A percentile compares a stretch with the other conserved stretches of the same genome.
These are phyloP conservation scores for Sechiopsis laciniata DNA, from an alignment of 306 rosid species.

Conservation along the genomic window DNA sequence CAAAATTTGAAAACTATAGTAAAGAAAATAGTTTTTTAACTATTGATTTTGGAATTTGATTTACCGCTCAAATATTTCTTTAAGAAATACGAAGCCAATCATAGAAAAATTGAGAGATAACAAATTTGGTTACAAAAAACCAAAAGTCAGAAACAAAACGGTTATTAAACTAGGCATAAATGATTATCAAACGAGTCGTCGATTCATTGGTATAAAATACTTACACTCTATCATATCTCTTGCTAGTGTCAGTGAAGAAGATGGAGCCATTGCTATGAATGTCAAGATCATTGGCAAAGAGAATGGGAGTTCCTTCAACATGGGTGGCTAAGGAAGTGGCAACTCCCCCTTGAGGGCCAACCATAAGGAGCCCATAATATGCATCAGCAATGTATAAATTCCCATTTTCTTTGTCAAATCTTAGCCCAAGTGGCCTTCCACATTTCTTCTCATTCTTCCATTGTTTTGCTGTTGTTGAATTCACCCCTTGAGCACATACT, in stretches of 20 bases:
- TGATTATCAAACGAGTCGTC: no score
- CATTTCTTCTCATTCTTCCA: constrained; percentile 82
- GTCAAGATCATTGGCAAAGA: constrained; percentile 89
- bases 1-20: no score
- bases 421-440: constrained; percentile 79
- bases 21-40: no score
- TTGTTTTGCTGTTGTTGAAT: constrained; percentile 74
- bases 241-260: constrained; percentile 88
- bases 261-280: constrained; percentile 78
- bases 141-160: no score
- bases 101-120: no score
- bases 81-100: no score
- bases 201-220: no score
- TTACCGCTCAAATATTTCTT: no score
- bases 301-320: constrained; percentile 62
- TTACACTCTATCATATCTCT: constrained; percentile 68
- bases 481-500: constrained; percentile 56
- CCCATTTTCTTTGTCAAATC: constrained; percentile 65
- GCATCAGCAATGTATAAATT: constrained; percentile 80
- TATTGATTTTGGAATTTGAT: no score
- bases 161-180: no score
- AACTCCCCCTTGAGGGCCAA: constrained; percentile 73
- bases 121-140: no score
- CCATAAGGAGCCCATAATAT: constrained; percentile 71
- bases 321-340: constrained; percentile 69